Conservation (phyloP, 305 asterid species). For the Stenogyne calaminthoides region DNA sequence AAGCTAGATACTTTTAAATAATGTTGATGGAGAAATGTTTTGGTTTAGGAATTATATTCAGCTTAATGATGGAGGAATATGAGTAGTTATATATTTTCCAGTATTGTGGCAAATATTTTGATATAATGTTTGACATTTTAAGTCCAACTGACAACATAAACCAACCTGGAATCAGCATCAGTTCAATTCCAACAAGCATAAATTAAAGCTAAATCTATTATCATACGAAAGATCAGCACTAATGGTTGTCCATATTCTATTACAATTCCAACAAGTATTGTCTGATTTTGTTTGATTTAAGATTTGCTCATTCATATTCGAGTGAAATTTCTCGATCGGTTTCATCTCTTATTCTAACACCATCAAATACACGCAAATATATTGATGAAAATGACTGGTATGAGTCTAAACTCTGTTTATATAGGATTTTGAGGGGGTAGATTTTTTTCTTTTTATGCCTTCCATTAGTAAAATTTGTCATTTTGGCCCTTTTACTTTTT, state of each 20-base stretch:
- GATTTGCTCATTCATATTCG: not conserved
- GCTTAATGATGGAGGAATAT: no score
- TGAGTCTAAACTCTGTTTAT: not conserved
- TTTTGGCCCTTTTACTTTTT: no score
- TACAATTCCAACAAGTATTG: not conserved
- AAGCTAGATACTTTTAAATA: no score
- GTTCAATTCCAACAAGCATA: constrained; percentile 11
- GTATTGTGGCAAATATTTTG: no score
- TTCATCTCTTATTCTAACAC: not conserved
- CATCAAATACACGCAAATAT: not conserved
- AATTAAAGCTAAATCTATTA: constrained; percentile 11
- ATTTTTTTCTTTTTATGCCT: no score
- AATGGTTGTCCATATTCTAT: not conserved
- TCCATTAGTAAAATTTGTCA: no score
- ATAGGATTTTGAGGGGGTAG: not conserved
- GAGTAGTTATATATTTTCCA: no score
- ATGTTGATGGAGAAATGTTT: no score
- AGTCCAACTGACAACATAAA: not conserved
- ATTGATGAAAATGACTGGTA: not conserved
- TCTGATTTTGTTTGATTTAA: not conserved
- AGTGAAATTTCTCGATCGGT: not conserved
- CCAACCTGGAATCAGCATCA: constrained; percentile 28
- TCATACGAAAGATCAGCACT: constrained; percentile 5
- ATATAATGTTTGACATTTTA: constrained; percentile 20
- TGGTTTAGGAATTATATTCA: no score